Base-by-base conservation (phyloP, 306 rosid species). In the Casuarina cunninghamiana region DNA sequence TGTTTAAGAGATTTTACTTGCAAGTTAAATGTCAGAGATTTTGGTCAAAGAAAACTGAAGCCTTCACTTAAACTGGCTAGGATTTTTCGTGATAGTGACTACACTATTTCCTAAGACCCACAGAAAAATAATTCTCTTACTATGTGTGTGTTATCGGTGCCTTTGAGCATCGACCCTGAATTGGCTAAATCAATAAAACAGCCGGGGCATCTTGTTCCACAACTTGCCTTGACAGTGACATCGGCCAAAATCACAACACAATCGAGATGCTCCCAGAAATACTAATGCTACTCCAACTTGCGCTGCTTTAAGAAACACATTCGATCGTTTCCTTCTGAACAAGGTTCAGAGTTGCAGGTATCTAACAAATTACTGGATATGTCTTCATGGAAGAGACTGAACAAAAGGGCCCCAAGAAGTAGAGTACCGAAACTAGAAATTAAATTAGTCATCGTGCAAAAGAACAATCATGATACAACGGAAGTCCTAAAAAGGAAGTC, bases 391-490 rank as follows among this genome's bases (percentile, higher is more conserved):
- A 79, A 72, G 63, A 57, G 53, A 17, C 8, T 55, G 43, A 51
- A 62, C 75, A 44, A 79, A 80, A 10, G 69, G 32, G 6, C 5
- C 5, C 2, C 49, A 70, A 15, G 74, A 55, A 46, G 37, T 39
- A 67, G 63, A 32, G 17, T 65, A 74, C 75, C 69, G 41, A 57
- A 71, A 49, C 21, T 45, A 69, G 58, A 78, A 63, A 46, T 73
- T 62, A 66, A 82, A 74, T 65, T 74, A 75, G 26, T 42, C 65
- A 58, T 77, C 66, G 60, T 69, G 57, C 63, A 62, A 68, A 69
- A 46, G 12, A 42, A 66, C 48, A 80, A 73, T 75, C 83, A 79
- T 44, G 81, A n/a, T 81, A 84, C 81, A 79, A 46, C 73, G 50
- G 21, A 53, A 50, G 68, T 38, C 50, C 10, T 46, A 42, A 68